Conservation (phyloP, 163 green algal species). For the Volvox carteri region DNA sequence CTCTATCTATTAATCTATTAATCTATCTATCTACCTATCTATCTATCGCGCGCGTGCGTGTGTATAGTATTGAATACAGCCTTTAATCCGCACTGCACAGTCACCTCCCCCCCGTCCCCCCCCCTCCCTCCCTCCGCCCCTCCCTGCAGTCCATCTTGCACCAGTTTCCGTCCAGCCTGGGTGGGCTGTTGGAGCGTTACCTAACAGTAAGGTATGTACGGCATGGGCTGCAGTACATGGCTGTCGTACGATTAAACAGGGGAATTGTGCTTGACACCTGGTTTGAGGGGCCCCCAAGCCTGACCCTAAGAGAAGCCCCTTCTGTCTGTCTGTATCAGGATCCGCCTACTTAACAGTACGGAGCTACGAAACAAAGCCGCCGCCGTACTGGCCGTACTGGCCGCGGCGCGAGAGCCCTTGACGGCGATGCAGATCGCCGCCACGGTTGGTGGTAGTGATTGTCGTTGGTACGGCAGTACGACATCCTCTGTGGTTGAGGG, state of each 20-base stretch:
- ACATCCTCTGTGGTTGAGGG: background rate
- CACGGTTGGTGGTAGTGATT: background rate
- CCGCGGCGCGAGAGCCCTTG: conserved; percentile 34
- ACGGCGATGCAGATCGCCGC: conserved; percentile 31
- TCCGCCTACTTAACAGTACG: background rate
- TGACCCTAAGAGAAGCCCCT: too few species aligned
- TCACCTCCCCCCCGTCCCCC: too few species aligned
- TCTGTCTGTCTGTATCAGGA: background rate
- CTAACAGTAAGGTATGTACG: conserved; percentile 20
- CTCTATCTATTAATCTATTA: too few species aligned
- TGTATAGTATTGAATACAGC: too few species aligned
- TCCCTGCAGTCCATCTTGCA: background rate
- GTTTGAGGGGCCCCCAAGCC: too few species aligned
- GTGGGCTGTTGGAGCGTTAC: conserved; percentile 23
- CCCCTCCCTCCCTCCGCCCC: too few species aligned
- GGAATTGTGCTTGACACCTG: too few species aligned
- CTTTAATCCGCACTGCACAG: too few species aligned
- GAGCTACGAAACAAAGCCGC: conserved; percentile 15
- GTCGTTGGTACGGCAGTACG: background rate
- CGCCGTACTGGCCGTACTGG: conserved; percentile 36
- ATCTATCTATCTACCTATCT: too few species aligned
- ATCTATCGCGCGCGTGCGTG: too few species aligned
- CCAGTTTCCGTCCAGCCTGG: background rate
- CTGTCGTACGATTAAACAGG: too few species aligned
- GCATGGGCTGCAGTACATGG: background rate